These are phyloP conservation scores for Comarum palustre DNA, from an alignment of 306 rosid species.

Conservation along the genomic window DNA sequence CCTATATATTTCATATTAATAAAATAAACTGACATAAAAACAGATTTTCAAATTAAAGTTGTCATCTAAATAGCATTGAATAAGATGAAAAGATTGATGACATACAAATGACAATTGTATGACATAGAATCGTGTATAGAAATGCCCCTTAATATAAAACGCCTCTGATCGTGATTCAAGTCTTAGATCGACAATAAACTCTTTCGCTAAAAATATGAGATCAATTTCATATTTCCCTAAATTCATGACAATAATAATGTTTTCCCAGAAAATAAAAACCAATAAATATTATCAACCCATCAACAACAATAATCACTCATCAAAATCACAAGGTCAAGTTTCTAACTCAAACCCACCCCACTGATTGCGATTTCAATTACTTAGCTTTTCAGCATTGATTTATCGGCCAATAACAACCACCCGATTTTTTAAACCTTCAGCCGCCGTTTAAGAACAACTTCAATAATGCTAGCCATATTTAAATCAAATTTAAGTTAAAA, in stretches of 20 bases:
- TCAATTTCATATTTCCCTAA: background rate
- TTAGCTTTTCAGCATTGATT: slow-evolving; percentile 38
- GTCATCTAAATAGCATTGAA: no score
- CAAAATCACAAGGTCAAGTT: slow-evolving; percentile 20
- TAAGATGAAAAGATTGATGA: no score
- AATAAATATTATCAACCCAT: background rate
- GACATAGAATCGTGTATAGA: no score
- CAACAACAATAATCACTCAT: background rate
- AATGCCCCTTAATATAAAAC: no score
- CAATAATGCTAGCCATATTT: no score
- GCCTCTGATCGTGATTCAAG: background rate
- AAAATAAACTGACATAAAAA: no score
- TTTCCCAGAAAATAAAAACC: background rate
- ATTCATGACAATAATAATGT: background rate
- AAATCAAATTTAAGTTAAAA: no score
- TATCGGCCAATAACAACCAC: slow-evolving; percentile 16
- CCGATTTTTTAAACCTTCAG: no score
- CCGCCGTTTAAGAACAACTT: no score
- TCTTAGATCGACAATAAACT: background rate
- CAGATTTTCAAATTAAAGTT: no score
- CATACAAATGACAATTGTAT: background rate
- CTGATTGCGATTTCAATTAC: slow-evolving; percentile 36
- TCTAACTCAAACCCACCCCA: slow-evolving; percentile 31
- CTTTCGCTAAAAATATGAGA: background rate
- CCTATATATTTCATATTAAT: no score